Evolutionary conservation across 2,329 filamentous ascomycete genomes (phyloP).

Genomic region (Fusarium duplospermum): DNA sequence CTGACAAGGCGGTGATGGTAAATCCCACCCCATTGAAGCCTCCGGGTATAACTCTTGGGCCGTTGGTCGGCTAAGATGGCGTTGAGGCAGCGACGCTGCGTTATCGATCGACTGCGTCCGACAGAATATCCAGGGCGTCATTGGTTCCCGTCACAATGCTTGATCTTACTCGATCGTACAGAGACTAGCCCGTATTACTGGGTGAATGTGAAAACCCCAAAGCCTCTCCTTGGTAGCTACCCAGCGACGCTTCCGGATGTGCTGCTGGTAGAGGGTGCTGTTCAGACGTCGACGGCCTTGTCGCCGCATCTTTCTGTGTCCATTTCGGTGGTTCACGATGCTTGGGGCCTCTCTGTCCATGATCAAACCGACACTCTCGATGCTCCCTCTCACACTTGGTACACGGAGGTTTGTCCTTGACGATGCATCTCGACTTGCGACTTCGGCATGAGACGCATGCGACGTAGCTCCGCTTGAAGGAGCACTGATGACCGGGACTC

Average conservation of each 20-base stretch:
- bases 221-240: neutral
- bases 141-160: constrained; percentile 28
- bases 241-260: neutral
- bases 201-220: neutral
- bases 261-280: too few relatives aligned
- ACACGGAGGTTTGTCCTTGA: constrained; percentile 32
- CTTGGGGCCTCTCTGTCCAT: constrained; percentile 16
- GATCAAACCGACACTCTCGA: constrained; percentile 29
- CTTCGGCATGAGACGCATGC: constrained; percentile 30
- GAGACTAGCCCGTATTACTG: neutral
- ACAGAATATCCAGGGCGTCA: constrained; percentile 30
- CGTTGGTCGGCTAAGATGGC: constrained; percentile 3
- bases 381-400: constrained; percentile 31
- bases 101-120: constrained; percentile 17
- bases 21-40: constrained; percentile 13
- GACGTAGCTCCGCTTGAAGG: constrained; percentile 34
- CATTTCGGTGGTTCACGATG: constrained; percentile 25
- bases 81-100: constrained; percentile 13
- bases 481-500: constrained; percentile 11
- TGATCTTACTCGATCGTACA: constrained; percentile 25
- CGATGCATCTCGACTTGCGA: constrained; percentile 28
- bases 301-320: neutral
- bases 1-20: constrained; percentile 26
- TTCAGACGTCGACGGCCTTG: too few relatives aligned
- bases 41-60: constrained; percentile 3